Percentiles rank a stretch among this genome's conserved stretches.
phyloP scores from a whole-genome alignment of 2,329 filamentous ascomycete species.

The Cladophialophora chaetospira region DNA sequence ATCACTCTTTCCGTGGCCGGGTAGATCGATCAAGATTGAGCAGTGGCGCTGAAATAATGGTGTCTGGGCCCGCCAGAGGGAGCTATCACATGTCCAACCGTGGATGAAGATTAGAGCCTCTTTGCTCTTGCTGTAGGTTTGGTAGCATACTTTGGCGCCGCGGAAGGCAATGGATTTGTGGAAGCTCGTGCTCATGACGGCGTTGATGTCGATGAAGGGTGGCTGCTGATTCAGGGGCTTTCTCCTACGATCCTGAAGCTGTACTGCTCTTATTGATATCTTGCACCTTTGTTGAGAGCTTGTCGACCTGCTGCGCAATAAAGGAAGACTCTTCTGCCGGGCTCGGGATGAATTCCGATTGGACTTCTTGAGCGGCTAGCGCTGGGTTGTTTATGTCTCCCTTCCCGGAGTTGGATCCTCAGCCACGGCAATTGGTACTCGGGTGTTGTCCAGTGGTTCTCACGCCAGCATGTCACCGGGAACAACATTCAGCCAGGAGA shows the following conservation, averaged over 20 bases:
- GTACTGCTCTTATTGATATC: background rate
- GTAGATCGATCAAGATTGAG: constrained; percentile 13
- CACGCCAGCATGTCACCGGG: constrained; percentile 4
- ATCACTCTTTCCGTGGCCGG: constrained; percentile 16
- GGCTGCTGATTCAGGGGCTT: background rate
- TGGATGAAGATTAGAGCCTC: constrained; percentile 17
- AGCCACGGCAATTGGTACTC: too few species aligned
- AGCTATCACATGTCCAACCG: constrained; percentile 11
- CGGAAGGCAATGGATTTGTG: background rate
- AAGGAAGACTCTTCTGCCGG: background rate
- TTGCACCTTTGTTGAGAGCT: too few species aligned
- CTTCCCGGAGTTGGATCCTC: too few species aligned
- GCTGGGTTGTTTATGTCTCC: too few species aligned
- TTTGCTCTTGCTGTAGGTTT: background rate
- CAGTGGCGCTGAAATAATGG: background rate
- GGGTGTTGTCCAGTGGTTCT: too few species aligned
- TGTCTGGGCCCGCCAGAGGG: constrained; percentile 11
- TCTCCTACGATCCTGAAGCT: too few species aligned
- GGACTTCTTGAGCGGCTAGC: background rate
- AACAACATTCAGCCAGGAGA: constrained; percentile 17
- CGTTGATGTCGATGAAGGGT: background rate
- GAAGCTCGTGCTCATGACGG: background rate
- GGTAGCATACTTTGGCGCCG: background rate
- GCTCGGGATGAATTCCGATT: background rate
- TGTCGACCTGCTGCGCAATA: too few species aligned